Conservation (phyloP, 306 rosid species). For the Trifolium subterraneum region DNA sequence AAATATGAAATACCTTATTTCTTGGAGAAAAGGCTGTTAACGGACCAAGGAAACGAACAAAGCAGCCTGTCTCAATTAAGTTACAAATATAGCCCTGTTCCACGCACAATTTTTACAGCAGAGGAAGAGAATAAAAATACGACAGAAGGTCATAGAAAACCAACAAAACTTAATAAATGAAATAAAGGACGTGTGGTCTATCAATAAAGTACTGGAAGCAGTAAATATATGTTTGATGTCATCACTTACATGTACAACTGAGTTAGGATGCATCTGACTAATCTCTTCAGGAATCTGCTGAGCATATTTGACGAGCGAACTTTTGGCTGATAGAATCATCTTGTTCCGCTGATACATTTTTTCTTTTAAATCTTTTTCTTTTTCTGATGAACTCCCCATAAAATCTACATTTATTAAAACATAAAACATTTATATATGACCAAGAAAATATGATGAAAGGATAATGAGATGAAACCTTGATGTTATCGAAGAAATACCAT, state of each 20-base stretch:
- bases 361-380: too few species aligned
- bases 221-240: slow-evolving; percentile 16
- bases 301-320: slow-evolving; percentile 72
- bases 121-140: slow-evolving; percentile 2
- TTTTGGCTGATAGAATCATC: slow-evolving; percentile 80
- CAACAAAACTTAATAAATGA: background rate
- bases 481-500: background rate
- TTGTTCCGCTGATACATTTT: slow-evolving; percentile 47
- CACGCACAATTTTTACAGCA: slow-evolving; percentile 35
- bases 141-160: slow-evolving; percentile 10
- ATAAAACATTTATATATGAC: slow-evolving; percentile 24
- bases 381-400: too few species aligned
- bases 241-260: slow-evolving; percentile 78
- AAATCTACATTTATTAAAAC: slow-evolving; percentile 50
- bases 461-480: background rate
- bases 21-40: slow-evolving; percentile 90
- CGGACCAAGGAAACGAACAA: slow-evolving; percentile 92
- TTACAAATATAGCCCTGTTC: slow-evolving; percentile 89
- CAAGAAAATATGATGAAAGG: slow-evolving; percentile 4
- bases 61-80: slow-evolving; percentile 87
- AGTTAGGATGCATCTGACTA: slow-evolving; percentile 69
- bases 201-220: background rate
- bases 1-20: slow-evolving; percentile 63
- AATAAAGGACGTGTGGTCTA: background rate
- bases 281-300: slow-evolving; percentile 72